These are phyloP conservation scores for Yamadazyma sp. DNA, from an alignment of 805 yeast species.

Conservation along the genomic window DNA sequence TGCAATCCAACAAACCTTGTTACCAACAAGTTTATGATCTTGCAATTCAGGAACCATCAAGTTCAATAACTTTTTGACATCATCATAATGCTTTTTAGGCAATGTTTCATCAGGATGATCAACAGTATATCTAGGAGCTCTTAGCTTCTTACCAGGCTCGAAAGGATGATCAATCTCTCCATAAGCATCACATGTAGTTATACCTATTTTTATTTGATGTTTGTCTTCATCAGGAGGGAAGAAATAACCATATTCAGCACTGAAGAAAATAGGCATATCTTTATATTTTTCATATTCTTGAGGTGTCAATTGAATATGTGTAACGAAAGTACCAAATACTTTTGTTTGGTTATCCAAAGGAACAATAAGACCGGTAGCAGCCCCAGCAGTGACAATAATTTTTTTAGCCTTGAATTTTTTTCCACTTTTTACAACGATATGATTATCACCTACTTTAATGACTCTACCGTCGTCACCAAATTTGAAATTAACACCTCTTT, in stretches of 20 bases:
- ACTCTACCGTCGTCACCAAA: constrained; percentile 15
- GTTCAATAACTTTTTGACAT: constrained; percentile 10
- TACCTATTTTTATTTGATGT: constrained; percentile 29
- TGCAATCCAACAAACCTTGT: constrained; percentile 16
- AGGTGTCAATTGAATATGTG: constrained; percentile 33
- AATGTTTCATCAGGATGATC: constrained; percentile 11
- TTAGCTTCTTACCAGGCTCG: constrained; percentile 11
- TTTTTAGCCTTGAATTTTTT: constrained; percentile 23
- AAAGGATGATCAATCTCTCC: constrained; percentile 13
- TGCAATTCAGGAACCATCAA: constrained; percentile 15
- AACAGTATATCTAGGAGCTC: constrained; percentile 13
- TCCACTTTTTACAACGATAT: constrained; percentile 19
- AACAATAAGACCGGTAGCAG: constrained; percentile 32
- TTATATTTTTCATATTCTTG: constrained; percentile 34
- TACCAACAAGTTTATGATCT: constrained; percentile 10
- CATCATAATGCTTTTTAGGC: constrained; percentile 12
- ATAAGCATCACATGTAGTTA: constrained; percentile 16
- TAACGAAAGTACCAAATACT: constrained; percentile 33
- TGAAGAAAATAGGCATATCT: constrained; percentile 41
- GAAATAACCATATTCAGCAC: constrained; percentile 42
- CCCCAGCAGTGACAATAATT: constrained; percentile 36
- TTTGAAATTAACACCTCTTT: constrained; percentile 11
- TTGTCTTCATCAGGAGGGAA: constrained; percentile 42
- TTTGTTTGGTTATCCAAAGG: constrained; percentile 27
- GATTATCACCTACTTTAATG: constrained; percentile 2